A percentile compares a stretch with the other conserved stretches of the same genome.
Conservation (phyloP, 257 asterid genomes). For the Perilla frutescens region DNA sequence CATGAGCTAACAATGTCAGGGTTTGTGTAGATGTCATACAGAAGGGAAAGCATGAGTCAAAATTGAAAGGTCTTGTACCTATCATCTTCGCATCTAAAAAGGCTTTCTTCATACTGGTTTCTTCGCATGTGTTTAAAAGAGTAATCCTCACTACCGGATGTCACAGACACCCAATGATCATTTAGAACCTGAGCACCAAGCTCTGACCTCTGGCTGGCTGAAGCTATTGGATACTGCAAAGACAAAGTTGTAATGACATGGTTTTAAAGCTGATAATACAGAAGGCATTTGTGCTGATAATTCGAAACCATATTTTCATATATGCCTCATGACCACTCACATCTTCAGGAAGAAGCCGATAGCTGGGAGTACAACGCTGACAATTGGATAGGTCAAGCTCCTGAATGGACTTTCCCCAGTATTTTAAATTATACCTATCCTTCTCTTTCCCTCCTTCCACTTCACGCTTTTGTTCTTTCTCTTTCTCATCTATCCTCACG, state of each 20-base stretch:
- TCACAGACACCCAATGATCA: constrained; percentile 97
- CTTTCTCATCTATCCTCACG: constrained; percentile 71
- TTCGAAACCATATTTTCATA: constrained; percentile 17
- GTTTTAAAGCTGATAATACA: constrained; percentile 17
- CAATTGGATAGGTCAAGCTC: constrained; percentile 95
- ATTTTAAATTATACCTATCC: constrained; percentile 73
- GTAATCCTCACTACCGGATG: constrained; percentile 99
- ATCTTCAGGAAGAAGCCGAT: constrained; percentile 99
- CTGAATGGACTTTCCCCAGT: constrained; percentile 94
- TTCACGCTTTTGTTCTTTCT: constrained; percentile 82
- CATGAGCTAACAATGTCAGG: constrained; percentile 18
- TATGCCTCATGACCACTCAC: constrained; percentile 48
- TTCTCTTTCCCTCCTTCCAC: constrained; percentile 82
- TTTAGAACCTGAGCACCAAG: constrained; percentile 90
- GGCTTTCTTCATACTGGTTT: constrained; percentile 98
- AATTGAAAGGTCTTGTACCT: constrained; percentile 52
- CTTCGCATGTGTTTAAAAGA: constrained; percentile 97
- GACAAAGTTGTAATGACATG: constrained; percentile 19
- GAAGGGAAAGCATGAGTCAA: constrained; percentile 17
- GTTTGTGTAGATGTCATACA: constrained; percentile 17
- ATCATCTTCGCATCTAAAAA: constrained; percentile 98
- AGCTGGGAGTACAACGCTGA: constrained; percentile 88
- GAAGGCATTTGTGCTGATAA: neutral
- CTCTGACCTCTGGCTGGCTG: constrained; percentile 91
- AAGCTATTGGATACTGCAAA: constrained; percentile 84